Evolutionary conservation across 345 rosid genomes (phyloP).

Genomic region (Citrus trifoliata): DNA sequence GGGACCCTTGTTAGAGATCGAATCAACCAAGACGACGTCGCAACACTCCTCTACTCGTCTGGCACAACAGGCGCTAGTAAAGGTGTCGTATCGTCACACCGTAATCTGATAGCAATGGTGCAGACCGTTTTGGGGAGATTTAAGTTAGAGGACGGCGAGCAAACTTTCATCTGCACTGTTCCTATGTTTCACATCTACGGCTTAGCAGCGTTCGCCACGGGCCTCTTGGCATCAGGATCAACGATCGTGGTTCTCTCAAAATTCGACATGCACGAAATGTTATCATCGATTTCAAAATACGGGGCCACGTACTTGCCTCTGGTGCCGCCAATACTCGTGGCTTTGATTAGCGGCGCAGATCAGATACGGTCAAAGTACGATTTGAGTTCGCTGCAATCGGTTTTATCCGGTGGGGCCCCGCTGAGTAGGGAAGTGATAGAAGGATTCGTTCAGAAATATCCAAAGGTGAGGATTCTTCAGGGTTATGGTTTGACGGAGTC

Average conservation of each 20-base stretch:
- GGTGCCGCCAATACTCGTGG: conserved; percentile 58
- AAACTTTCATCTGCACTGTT: conserved; percentile 66
- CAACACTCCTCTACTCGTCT: conserved; percentile 83
- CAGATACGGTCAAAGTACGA: conserved; percentile 48
- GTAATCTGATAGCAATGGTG: conserved; percentile 66
- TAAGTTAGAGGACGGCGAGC: conserved; percentile 30
- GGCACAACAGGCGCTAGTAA: conserved; percentile 92
- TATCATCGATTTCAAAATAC: conserved; percentile 53
- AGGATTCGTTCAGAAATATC: conserved; percentile 58
- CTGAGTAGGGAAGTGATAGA: conserved; percentile 72
- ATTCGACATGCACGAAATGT: conserved; percentile 69
- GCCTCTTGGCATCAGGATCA: conserved; percentile 62
- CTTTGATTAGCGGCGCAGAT: conserved; percentile 55
- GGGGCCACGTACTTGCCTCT: conserved; percentile 58
- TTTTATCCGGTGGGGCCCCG: conserved; percentile 77
- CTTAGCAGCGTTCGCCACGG: conserved; percentile 59
- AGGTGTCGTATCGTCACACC: conserved; percentile 76
- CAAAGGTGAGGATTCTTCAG: conserved; percentile 44
- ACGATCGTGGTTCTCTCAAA: conserved; percentile 65
- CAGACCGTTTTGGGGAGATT: conserved; percentile 34
- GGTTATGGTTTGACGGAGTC: conserved; percentile 87
- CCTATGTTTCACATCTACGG: conserved; percentile 95
- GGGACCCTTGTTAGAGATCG: conserved; percentile 48
- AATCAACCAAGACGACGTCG: conserved; percentile 69
- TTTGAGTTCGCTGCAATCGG: conserved; percentile 51